Base-by-base conservation (phyloP, 139 green algal genomes). In the Desmodesmus armatus region DNA sequence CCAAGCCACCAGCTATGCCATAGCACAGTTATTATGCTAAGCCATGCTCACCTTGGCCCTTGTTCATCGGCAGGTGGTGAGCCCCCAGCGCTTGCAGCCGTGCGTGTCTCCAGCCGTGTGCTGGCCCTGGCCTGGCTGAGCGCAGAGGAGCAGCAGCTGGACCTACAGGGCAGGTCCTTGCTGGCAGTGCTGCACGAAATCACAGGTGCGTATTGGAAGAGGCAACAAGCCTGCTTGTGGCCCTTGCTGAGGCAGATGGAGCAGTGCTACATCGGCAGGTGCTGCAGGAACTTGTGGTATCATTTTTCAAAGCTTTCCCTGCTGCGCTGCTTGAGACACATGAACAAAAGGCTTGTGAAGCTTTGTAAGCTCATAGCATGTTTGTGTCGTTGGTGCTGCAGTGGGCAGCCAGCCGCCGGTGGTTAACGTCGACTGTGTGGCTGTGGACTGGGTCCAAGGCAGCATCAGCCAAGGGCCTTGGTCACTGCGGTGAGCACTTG, bases 161-260 rank as follows among this genome's bases (percentile, higher is more conserved):
- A 82, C 55, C 53, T 72, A 7, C 37, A 39, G 27, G 76, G 76
- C 37, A 55, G 40, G 23, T 55, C 76, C 13, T n/a, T 82, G 37
- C 76, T 82, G 76, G 76, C 76, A 53, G 76, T 82, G 35, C 76
- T 82, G 55, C 76, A 82, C 17, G 76, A 82, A 37, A 44, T 82
- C 27, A 72, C 53, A 58, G 37, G 76, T 82, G 27, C 40, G 73
- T 19, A 4, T 37, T n/a, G n/a, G n/a, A n/a, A 39, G 7, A 21
- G 19, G 21, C 55, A 65, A 49, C 73, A 60, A 33, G 3, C 29
- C 9, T 19, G 31, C 29, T 72, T 44, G 29, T 41, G 6, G 7
- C 23, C 5, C 29, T 41, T 72, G 63, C 63, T 44, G 3, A 44
- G 31, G 67, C 67, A 75, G 17, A 17, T 27, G 13, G 31, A 70